Percentiles rank a stretch among this genome's conserved stretches.
Conservation (phyloP, 2,329 filamentous ascomycete species). For the Incumbomyces delicatus region DNA sequence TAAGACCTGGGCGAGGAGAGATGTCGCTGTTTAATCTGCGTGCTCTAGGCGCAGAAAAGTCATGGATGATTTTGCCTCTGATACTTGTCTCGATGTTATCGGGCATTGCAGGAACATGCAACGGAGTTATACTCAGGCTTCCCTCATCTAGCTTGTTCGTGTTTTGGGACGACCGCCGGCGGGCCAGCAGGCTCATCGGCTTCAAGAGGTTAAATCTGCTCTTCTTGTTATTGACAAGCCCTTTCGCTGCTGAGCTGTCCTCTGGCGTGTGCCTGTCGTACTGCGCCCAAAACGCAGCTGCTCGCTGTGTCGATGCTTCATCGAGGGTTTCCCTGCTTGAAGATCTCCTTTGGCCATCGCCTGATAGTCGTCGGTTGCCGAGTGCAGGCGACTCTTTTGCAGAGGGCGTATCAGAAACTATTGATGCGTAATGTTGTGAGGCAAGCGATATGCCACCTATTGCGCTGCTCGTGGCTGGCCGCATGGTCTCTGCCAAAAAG, state of each 20-base stretch:
- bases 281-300: background rate
- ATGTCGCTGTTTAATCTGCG: constrained; percentile 26
- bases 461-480: constrained; percentile 16
- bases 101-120: constrained; percentile 42
- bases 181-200: constrained; percentile 50
- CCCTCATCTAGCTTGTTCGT: constrained; percentile 42
- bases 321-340: background rate
- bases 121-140: constrained; percentile 39
- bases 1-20: constrained; percentile 4
- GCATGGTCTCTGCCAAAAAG: constrained; percentile 11
- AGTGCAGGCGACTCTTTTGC: background rate
- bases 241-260: constrained; percentile 20
- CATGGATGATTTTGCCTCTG: constrained; percentile 53
- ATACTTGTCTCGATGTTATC: constrained; percentile 56
- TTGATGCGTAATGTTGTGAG: background rate
- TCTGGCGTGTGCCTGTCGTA: constrained; percentile 7
- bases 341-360: background rate
- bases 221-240: constrained; percentile 32
- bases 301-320: background rate
- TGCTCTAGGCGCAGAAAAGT: constrained; percentile 52
- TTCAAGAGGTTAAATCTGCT: constrained; percentile 47
- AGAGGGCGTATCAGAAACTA: background rate
- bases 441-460: background rate
- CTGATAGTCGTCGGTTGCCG: background rate
- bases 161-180: constrained; percentile 45